A percentile compares a stretch with the other conserved stretches of the same genome.
These are phyloP conservation scores for Russula lepida DNA, from an alignment of 768 basidiomycete species.

Conservation along the genomic window DNA sequence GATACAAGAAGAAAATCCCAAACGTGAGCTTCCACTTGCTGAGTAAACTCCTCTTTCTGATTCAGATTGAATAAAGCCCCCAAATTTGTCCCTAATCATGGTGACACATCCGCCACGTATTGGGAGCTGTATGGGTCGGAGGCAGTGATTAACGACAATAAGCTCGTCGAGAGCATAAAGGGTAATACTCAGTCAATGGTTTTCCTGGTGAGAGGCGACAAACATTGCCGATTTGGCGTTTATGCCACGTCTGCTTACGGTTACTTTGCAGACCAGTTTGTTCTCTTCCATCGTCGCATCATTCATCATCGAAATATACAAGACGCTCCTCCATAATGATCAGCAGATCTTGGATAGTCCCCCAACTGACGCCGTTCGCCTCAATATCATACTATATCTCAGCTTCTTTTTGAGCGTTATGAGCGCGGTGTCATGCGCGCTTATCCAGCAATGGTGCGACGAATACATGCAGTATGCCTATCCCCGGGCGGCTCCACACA, in stretches of 20 bases:
- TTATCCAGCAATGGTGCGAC: conserved; percentile 18
- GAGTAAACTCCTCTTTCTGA: neutral
- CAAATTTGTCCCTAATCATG: neutral
- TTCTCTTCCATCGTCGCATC: conserved; percentile 20
- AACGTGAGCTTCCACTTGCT: neutral
- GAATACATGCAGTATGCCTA: neutral
- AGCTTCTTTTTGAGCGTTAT: conserved; percentile 11
- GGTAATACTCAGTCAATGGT: conserved; percentile 17
- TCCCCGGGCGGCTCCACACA: conserved; percentile 1
- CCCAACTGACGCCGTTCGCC: neutral
- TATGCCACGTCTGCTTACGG: neutral
- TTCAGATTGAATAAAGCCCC: neutral
- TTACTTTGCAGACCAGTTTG: neutral
- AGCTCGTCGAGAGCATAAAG: conserved; percentile 8
- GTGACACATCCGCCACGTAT: conserved; percentile 12
- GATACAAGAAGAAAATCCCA: neutral
- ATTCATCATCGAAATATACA: conserved; percentile 20
- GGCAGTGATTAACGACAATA: conserved; percentile 9
- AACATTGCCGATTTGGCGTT: neutral
- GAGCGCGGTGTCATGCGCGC: conserved; percentile 9
- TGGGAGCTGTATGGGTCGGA: conserved; percentile 17
- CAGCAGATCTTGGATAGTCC: neutral
- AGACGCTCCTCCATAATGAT: neutral
- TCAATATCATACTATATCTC: conserved; percentile 14
- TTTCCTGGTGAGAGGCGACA: conserved; percentile 9